A percentile compares a stretch with the other conserved stretches of the same genome.
These are phyloP conservation scores for Pseudognaphalium luteoalbum DNA, from an alignment of 129 eudicot genomes.

Conservation along the genomic window DNA sequence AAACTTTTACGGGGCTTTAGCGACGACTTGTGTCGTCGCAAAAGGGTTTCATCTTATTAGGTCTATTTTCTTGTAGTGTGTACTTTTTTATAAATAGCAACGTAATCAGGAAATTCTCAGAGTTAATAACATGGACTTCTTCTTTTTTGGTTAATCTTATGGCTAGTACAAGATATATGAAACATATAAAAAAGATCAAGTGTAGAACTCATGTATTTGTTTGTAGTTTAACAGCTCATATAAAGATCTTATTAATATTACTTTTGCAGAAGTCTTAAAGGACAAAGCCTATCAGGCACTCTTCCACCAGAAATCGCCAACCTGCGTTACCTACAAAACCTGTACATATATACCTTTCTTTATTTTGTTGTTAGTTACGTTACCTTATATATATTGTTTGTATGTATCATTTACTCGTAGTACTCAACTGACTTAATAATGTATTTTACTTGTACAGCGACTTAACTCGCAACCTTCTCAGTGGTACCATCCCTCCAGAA, in stretches of 20 bases:
- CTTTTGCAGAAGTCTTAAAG: slow-evolving; percentile 52
- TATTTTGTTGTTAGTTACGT: background rate
- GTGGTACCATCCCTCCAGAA: slow-evolving; percentile 64
- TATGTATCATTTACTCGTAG: background rate
- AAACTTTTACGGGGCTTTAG: too few relatives aligned
- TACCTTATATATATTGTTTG: background rate
- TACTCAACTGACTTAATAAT: background rate
- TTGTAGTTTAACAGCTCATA: background rate
- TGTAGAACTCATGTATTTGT: background rate
- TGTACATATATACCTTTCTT: slow-evolving; percentile 40
- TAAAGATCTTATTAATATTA: background rate
- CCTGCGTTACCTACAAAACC: slow-evolving; percentile 47
- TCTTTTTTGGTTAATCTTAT: background rate
- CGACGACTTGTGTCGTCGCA: too few relatives aligned
- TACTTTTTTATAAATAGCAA: too few relatives aligned
- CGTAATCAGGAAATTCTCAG: too few relatives aligned
- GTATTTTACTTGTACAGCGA: slow-evolving; percentile 41
- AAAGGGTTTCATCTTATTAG: too few relatives aligned
- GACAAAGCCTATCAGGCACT: slow-evolving; percentile 57
- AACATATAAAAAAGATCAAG: background rate
- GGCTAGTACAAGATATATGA: too few relatives aligned
- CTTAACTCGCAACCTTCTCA: slow-evolving; percentile 55
- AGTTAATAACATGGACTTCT: background rate
- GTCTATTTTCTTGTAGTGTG: too few relatives aligned
- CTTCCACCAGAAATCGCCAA: slow-evolving; percentile 58